Evolutionary conservation across 345 rosid genomes (phyloP).

Genomic region (Populus tremula): DNA sequence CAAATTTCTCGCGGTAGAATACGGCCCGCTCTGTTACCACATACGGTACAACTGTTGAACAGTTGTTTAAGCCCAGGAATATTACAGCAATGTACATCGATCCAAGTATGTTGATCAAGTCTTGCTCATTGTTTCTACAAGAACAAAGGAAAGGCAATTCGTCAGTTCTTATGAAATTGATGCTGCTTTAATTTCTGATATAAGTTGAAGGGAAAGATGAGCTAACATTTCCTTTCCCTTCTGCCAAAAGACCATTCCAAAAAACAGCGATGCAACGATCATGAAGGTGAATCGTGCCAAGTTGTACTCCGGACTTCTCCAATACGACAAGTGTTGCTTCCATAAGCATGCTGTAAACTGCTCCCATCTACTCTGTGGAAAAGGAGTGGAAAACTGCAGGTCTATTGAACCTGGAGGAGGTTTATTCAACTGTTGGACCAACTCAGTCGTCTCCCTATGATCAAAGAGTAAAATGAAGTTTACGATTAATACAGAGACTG

Average conservation of each 20-base stretch:
- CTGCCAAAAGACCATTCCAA: conserved; percentile 50
- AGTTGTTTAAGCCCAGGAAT: background rate
- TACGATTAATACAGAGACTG: too few relatives aligned
- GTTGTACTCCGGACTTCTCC: conserved; percentile 60
- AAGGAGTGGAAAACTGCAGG: conserved; percentile 29
- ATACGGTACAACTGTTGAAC: background rate
- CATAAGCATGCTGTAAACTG: conserved; percentile 58
- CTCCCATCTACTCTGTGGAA: conserved; percentile 38
- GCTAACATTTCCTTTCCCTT: conserved; percentile 26
- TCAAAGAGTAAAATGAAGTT: background rate
- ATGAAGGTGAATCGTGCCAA: conserved; percentile 36
- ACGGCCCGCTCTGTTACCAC: background rate
- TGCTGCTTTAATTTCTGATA: background rate
- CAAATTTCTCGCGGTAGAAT: background rate
- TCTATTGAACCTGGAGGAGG: conserved; percentile 31
- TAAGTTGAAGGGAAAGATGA: background rate
- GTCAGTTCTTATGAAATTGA: background rate
- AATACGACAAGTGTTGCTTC: conserved; percentile 58
- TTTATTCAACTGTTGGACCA: conserved; percentile 24
- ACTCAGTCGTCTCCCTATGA: conserved; percentile 29
- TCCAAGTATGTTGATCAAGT: background rate
- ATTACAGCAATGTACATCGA: too few relatives aligned
- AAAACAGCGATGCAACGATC: conserved; percentile 27
- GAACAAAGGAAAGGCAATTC: background rate
- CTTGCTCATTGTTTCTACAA: background rate